Conservation (phyloP, 2,329 filamentous ascomycete species). For the Zasmidium angulare region DNA sequence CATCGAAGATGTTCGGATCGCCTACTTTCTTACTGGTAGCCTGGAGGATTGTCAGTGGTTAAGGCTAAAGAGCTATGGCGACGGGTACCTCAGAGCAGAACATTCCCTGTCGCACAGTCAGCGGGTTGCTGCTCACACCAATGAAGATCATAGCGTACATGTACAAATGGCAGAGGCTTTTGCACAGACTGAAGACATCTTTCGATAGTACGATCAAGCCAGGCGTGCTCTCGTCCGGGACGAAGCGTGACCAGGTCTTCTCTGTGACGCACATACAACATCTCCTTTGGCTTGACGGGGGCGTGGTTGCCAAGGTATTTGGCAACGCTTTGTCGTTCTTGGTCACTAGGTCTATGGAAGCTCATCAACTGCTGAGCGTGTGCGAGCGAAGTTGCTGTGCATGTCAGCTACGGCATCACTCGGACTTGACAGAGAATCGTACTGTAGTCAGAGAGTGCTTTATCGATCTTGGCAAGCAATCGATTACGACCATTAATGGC, state of each 20-base stretch:
- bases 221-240: constrained; percentile 40
- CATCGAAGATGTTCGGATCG: background rate
- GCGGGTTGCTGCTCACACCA: background rate
- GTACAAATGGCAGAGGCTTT: background rate
- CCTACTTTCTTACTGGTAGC: background rate
- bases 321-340: background rate
- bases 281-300: constrained; percentile 26
- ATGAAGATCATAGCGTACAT: background rate
- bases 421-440: constrained; percentile 11
- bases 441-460: background rate
- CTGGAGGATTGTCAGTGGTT: background rate
- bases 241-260: constrained; percentile 44
- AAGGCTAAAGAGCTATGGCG: background rate
- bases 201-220: constrained; percentile 40
- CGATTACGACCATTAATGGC: background rate
- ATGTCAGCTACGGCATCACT: background rate
- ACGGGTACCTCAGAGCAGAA: background rate
- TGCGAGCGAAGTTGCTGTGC: background rate
- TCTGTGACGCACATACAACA: constrained; percentile 37
- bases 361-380: background rate
- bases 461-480: background rate
- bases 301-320: constrained; percentile 6
- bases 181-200: constrained; percentile 16
- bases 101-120: background rate
- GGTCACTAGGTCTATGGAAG: background rate